A percentile compares a stretch with the other conserved stretches of the same genome.
Evolutionary conservation across 2,329 filamentous ascomycete genomes (phyloP).

Genomic region (Trichoderma hamatum): DNA sequence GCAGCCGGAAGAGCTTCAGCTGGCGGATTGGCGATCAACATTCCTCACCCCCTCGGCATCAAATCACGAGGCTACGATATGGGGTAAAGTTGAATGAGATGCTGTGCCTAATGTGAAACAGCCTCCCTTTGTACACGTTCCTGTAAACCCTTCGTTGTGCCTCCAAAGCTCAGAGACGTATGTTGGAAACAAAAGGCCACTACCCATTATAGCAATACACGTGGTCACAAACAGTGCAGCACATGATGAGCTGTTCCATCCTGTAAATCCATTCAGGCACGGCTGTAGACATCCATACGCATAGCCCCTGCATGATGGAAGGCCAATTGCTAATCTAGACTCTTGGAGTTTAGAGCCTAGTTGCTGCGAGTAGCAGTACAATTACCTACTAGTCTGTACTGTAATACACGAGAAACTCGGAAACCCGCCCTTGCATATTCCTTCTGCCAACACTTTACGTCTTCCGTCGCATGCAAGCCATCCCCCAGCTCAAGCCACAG

Average conservation of each 20-base stretch:
- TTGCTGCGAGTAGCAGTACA: background rate
- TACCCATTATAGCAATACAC: background rate
- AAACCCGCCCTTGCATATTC: conserved; percentile 9
- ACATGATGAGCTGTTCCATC: conserved; percentile 8
- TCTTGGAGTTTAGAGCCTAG: background rate
- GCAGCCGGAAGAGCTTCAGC: background rate
- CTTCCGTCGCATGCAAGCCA: background rate
- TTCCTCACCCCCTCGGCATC: conserved; percentile 12
- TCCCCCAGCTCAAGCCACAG: background rate
- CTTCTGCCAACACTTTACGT: conserved; percentile 18
- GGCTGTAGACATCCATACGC: background rate
- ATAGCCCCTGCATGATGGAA: background rate
- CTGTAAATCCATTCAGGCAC: background rate
- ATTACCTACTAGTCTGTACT: background rate
- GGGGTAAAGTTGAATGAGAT: background rate
- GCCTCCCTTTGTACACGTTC: background rate
- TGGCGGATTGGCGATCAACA: background rate
- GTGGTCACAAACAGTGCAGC: conserved; percentile 1
- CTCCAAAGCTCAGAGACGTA: background rate
- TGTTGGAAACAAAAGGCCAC: background rate
- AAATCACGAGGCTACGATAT: conserved; percentile 5
- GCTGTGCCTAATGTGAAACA: background rate
- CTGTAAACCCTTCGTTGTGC: background rate
- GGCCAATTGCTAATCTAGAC: conserved; percentile 2
- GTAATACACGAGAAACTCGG: background rate